These are phyloP conservation scores for Rhizopogon rudus DNA, from an alignment of 768 basidiomycete genomes.

Conservation along the genomic window DNA sequence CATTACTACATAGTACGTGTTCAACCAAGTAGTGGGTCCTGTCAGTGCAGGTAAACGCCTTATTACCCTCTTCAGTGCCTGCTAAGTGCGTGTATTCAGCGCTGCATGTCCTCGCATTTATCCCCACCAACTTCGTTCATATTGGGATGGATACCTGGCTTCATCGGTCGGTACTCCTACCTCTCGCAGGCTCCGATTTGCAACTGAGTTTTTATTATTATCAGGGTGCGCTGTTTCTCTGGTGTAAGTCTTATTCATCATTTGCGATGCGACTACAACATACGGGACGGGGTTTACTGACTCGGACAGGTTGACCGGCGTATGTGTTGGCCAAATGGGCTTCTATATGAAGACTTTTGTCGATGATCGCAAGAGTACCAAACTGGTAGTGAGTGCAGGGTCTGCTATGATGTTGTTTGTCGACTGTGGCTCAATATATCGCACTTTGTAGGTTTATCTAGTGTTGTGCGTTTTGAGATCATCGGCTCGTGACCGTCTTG, in stretches of 20 bases:
- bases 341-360: not conserved
- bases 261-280: not conserved
- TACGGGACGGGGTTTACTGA: not conserved
- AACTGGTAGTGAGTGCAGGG: not conserved
- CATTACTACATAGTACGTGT: too few species aligned
- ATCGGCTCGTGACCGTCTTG: not conserved
- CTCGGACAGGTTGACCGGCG: not conserved
- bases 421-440: not conserved
- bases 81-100: not conserved
- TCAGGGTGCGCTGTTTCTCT: not conserved
- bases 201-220: not conserved
- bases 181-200: not conserved
- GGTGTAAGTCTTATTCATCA: not conserved
- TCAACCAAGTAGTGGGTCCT: too few species aligned
- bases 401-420: not conserved
- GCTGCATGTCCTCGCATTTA: not conserved
- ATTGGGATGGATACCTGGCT: not conserved
- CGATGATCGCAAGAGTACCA: not conserved
- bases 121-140: not conserved
- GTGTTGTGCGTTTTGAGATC: not conserved
- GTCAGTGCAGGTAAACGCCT: too few species aligned
- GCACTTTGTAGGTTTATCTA: not conserved
- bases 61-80: not conserved
- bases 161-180: not conserved
- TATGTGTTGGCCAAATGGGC: not conserved